These are phyloP conservation scores for Cordyceps tenuipes DNA, from an alignment of 2,329 filamentous ascomycete species.

Conservation along the genomic window DNA sequence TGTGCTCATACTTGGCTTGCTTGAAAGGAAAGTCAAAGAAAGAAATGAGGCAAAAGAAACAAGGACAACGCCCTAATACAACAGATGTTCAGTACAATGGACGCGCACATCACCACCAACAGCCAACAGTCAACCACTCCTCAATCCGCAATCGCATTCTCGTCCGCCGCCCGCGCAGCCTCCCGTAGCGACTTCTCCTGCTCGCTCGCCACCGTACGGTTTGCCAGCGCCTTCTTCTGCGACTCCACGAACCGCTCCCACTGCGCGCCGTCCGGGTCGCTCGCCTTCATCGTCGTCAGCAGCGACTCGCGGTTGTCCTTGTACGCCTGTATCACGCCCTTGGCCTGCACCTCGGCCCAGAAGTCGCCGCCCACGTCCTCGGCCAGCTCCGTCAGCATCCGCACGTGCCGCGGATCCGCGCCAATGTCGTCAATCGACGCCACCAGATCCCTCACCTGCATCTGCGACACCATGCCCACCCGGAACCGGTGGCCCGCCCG, in stretches of 20 bases:
- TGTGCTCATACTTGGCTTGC: not conserved
- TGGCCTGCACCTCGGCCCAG: slow-evolving; percentile 44
- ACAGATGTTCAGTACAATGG: not conserved
- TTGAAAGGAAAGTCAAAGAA: not conserved
- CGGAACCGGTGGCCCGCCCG: slow-evolving; percentile 51
- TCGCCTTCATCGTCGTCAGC: slow-evolving; percentile 41
- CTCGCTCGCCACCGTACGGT: slow-evolving; percentile 31
- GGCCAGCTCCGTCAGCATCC: slow-evolving; percentile 53
- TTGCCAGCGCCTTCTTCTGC: slow-evolving; percentile 50
- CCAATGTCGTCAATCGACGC: slow-evolving; percentile 41
- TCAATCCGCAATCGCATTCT: slow-evolving; percentile 35
- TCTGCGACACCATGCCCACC: slow-evolving; percentile 41
- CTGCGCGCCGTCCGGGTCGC: slow-evolving; percentile 50
- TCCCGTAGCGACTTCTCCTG: slow-evolving; percentile 18
- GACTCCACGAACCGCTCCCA: slow-evolving; percentile 56
- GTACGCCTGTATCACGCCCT: slow-evolving; percentile 55
- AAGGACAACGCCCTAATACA: not conserved
- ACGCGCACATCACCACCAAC: not conserved
- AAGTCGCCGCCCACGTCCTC: slow-evolving; percentile 54
- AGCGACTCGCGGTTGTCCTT: slow-evolving; percentile 48
- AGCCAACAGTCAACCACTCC: slow-evolving; percentile 1
- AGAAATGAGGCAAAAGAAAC: not conserved
- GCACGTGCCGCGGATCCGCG: slow-evolving; percentile 41
- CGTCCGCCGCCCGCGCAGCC: slow-evolving; percentile 21
- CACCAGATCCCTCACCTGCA: slow-evolving; percentile 40